Percentiles rank a stretch among this genome's conserved stretches.
Conservation (phyloP, 2,329 filamentous ascomycete species). For the Penicillium sp. region DNA sequence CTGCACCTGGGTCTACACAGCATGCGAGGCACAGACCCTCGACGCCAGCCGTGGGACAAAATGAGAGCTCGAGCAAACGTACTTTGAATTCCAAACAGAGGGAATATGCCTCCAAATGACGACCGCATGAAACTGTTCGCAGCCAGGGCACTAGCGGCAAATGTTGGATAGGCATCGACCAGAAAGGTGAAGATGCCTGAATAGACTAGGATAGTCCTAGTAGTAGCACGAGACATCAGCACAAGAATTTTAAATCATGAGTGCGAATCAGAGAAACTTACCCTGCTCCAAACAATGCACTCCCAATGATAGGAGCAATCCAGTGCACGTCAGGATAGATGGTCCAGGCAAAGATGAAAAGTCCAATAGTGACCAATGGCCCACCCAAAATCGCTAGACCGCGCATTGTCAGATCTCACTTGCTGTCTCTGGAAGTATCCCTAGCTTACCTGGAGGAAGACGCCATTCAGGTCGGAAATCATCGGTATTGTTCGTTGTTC, state of each 20-base stretch:
- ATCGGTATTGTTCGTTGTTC: constrained; percentile 28
- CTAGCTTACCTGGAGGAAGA: constrained; percentile 58
- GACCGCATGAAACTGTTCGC: constrained; percentile 77
- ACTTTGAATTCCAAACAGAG: constrained; percentile 62
- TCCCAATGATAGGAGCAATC: constrained; percentile 70
- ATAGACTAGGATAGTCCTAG: constrained; percentile 69
- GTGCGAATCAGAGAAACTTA: constrained; percentile 42
- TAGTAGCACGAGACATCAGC: constrained; percentile 19
- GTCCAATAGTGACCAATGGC: constrained; percentile 67
- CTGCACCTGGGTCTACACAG: constrained; percentile 5
- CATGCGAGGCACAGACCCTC: constrained; percentile 14
- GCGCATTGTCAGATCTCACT: constrained; percentile 6
- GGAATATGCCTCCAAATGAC: constrained; percentile 71
- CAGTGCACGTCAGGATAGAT: constrained; percentile 67
- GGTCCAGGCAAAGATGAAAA: constrained; percentile 89
- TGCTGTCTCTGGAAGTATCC: neutral
- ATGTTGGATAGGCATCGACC: constrained; percentile 54
- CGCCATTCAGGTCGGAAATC: constrained; percentile 79
- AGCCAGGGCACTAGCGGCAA: constrained; percentile 60
- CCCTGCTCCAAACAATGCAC: constrained; percentile 64
- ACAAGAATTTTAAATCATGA: constrained; percentile 11
- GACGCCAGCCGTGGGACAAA: constrained; percentile 1
- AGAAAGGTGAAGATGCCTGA: constrained; percentile 84
- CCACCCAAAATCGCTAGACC: constrained; percentile 59
- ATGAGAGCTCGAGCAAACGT: constrained; percentile 19